Evolutionary conservation across 2,329 filamentous ascomycete genomes (phyloP), one percentile per base, ranked within the genome.

Genomic region (Cladosporium sp.): DNA sequence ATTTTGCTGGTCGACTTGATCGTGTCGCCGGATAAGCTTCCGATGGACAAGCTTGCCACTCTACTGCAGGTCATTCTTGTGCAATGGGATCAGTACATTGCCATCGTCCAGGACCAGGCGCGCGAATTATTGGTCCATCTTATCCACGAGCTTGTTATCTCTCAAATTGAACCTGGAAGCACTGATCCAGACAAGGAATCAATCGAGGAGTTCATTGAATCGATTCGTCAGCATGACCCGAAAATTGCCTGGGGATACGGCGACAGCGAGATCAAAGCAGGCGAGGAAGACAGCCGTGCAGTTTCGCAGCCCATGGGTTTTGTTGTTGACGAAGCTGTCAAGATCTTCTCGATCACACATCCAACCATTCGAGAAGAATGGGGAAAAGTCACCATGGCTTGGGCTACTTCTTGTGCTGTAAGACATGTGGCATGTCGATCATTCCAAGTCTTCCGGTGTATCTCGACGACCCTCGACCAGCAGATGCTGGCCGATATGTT

Each of bases 401-500:
- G 94, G 94, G 95, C 94, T 9, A 97, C 94, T 0, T 96, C 92
- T 3, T 99, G 95, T 71, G 91, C 94, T 0, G 95, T 99, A 5
- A 83, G 93, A 51, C 94, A 99, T 76, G 80, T 99, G 54, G 94
- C 94, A 1, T 99, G 95, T 71, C 88, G 94, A 28, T 99, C 95
- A 0, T 97, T 99, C 75, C 95, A 99, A 71, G 88, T 99, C 11
- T 99, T 97, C 76, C 84, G 94, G 34, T 97, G 93, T 70, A 92
- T 97, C 57, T 84, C 96, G 28, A 95, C 90, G 15, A 91, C 89
- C 0, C 78, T 97, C 20, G 93, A 99, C 69, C 92, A 95, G 65
- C 82, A 87, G 59, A 99, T 97, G 93, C 82, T 99, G 15, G 92
- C 91, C 2, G 94, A 99, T 69, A 99, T 99, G 92, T 84, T 99